These are phyloP conservation scores for Beta macrorhiza DNA, from an alignment of 179 eudicot genomes.

Conservation along the genomic window DNA sequence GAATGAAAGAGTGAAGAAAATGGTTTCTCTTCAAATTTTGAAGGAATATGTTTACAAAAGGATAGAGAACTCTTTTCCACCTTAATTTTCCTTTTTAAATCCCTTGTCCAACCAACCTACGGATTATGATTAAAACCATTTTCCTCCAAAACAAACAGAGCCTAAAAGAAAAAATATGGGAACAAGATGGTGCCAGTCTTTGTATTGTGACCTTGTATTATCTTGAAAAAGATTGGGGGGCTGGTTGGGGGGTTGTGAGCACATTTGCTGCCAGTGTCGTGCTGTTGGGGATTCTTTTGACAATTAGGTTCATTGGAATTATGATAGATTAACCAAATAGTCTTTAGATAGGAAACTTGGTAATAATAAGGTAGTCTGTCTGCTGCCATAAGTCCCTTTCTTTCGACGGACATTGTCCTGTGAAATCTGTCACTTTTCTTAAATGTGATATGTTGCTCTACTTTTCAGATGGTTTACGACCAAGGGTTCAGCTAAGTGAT, in stretches of 20 bases:
- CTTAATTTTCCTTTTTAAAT: too few species aligned
- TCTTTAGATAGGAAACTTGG: neutral
- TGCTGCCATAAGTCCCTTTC: neutral
- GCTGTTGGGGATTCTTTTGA: too few species aligned
- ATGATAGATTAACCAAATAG: neutral
- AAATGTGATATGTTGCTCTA: neutral
- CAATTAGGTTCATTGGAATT: neutral
- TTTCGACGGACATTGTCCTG: neutral
- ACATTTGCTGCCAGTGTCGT: too few species aligned
- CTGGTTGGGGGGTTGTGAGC: neutral
- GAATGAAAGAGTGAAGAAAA: too few species aligned
- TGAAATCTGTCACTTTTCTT: neutral
- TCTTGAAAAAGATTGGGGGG: neutral
- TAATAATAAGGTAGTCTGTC: neutral
- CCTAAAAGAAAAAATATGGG: too few species aligned
- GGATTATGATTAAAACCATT: too few species aligned
- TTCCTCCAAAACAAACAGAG: too few species aligned
- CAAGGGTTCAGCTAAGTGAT: neutral
- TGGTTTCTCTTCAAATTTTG: too few species aligned
- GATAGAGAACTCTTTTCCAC: too few species aligned
- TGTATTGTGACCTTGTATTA: neutral
- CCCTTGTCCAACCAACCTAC: too few species aligned
- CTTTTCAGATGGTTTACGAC: neutral
- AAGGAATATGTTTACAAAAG: too few species aligned
- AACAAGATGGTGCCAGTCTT: neutral